These are phyloP conservation scores for Kazachstania bromeliacearum DNA, from an alignment of 805 yeast species.

Conservation along the genomic window DNA sequence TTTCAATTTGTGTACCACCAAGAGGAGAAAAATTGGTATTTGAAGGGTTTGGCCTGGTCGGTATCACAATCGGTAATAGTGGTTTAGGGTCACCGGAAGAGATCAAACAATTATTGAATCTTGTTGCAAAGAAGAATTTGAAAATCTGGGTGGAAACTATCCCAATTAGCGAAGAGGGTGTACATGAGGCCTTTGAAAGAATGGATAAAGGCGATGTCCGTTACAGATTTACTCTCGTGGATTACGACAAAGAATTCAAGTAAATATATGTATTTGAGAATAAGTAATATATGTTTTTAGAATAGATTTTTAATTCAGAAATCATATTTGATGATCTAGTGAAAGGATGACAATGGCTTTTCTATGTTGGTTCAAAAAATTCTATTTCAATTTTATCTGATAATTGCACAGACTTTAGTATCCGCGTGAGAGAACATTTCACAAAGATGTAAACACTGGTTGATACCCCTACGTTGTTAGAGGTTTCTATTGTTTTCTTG, in stretches of 20 bases:
- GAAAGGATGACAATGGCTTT: too few relatives aligned
- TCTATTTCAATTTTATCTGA: too few relatives aligned
- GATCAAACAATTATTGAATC: slow-evolving; percentile 37
- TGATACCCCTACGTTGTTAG: too few relatives aligned
- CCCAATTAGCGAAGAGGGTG: slow-evolving; percentile 37
- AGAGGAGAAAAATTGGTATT: slow-evolving; percentile 9
- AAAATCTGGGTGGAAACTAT: slow-evolving; percentile 45
- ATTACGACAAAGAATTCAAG: slow-evolving; percentile 33
- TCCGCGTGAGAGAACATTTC: too few relatives aligned
- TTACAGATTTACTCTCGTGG: slow-evolving; percentile 45
- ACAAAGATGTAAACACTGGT: too few relatives aligned
- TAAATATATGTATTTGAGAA: too few relatives aligned
- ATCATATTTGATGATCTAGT: too few relatives aligned
- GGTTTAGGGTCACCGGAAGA: slow-evolving; percentile 39
- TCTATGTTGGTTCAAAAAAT: too few relatives aligned
- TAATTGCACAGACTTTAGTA: too few relatives aligned
- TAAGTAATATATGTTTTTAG: too few relatives aligned
- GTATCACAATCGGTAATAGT: slow-evolving; percentile 27
- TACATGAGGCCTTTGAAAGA: slow-evolving; percentile 38
- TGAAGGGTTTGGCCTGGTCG: slow-evolving; percentile 11
- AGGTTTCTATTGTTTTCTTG: too few relatives aligned
- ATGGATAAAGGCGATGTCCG: slow-evolving; percentile 42
- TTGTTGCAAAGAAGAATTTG: slow-evolving; percentile 39
- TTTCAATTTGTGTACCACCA: slow-evolving; percentile 20
- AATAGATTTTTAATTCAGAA: too few relatives aligned